Base-by-base conservation (phyloP, 1,284 basidiomycete species). In the Hemileia vastatrix region DNA sequence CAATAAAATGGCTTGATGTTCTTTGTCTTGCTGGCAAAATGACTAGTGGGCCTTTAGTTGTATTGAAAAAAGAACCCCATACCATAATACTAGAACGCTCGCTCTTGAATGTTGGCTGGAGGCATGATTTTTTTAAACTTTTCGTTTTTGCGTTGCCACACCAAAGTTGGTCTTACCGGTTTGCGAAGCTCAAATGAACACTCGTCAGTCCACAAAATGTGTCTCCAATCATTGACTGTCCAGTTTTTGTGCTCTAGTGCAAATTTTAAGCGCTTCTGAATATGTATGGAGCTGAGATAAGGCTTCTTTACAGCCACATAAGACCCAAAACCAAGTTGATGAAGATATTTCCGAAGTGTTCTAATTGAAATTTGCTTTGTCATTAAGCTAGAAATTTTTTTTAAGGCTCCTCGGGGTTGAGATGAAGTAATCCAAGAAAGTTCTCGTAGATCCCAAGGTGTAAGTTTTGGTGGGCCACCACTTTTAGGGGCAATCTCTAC, bases 261-360 rank as follows among this genome's bases (percentile, higher is more conserved):
- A 57, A 57, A 49, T 11, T 9, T 3, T 5, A 57, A 27, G n/a
- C 45, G 13, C 32, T 15, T 0, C 33, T 57, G 4, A 11, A 6
- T 55, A 18, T 55, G 3, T 40, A 18, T 15, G 6, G 13, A 31
- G 44, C 24, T 43, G n/a, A 55, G 27, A 19, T 13, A 11, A 3
- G 53, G 53, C 32, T 36, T 55, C 36, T 55, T 43, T 21, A 55
- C 36, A 19, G 53, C 53, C 13, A 55, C 5, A 2, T 21, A 23
- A 18, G 15, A n/a, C 13, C 33, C 23, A 13, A 53, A 27, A n/a
- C 51, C 23, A 6, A 53, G n/a, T 31, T 32, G 8, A 32, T 53
- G 51, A 3, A 32, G 13, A 31, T 27, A n/a, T 53, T 31, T 24
- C 33, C 3, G 51, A 31, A 32, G 2, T 31, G 21, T 32, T 2